Conservation (phyloP, 2,329 filamentous ascomycete species). For the Periconia sp. region DNA sequence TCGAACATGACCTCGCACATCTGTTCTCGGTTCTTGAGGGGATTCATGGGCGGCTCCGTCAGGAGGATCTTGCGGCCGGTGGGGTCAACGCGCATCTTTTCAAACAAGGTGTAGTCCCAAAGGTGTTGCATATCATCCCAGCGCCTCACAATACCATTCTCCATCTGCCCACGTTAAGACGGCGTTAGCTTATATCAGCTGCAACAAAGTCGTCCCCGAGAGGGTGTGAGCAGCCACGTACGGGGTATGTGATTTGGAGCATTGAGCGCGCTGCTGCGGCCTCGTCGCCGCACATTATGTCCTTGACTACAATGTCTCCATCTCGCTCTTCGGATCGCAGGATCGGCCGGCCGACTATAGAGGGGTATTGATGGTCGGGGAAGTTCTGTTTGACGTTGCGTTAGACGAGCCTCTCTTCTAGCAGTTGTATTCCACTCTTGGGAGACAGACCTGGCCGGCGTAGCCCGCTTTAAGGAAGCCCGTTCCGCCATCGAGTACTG, state of each 20-base stretch:
- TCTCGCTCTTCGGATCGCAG: constrained; percentile 91
- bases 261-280: constrained; percentile 93
- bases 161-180: constrained; percentile 66
- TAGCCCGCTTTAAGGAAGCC: constrained; percentile 99
- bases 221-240: constrained; percentile 45
- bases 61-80: constrained; percentile 94
- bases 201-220: constrained; percentile 11
- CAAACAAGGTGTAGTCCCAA: constrained; percentile 98
- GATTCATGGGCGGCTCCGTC: constrained; percentile 97
- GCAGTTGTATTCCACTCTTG: neutral
- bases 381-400: constrained; percentile 72
- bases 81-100: constrained; percentile 93
- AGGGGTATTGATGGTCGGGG: constrained; percentile 97
- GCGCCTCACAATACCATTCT: constrained; percentile 98
- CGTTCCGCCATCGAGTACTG: constrained; percentile 99
- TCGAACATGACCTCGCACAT: constrained; percentile 99
- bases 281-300: constrained; percentile 99
- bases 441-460: constrained; percentile 71
- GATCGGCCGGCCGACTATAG: constrained; percentile 96
- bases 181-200: constrained; percentile 26
- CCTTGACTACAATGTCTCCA: constrained; percentile 77
- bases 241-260: constrained; percentile 96
- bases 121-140: constrained; percentile 99
- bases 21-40: constrained; percentile 91
- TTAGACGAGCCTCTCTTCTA: constrained; percentile 7